phyloP scores from a whole-genome alignment of 768 basidiomycete genomes.

The Rhizopogon rudus region DNA sequence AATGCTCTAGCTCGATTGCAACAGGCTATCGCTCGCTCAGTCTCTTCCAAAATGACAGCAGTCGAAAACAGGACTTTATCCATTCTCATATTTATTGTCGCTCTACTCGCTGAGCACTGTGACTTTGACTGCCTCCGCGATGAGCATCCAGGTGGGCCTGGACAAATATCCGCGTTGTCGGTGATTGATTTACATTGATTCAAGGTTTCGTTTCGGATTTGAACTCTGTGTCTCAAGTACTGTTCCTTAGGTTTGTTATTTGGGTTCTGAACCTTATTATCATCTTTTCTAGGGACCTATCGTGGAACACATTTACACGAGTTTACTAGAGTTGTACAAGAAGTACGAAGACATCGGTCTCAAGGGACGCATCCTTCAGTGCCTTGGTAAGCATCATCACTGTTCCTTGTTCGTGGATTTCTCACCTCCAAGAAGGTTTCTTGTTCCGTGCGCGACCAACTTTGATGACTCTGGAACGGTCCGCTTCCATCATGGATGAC shows the following conservation, averaged over 20 bases:
- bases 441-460: slow-evolving; percentile 90
- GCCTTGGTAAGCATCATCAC: slow-evolving; percentile 56
- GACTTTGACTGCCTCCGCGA: slow-evolving; percentile 74
- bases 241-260: slow-evolving; percentile 2
- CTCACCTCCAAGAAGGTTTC: slow-evolving; percentile 53
- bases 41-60: slow-evolving; percentile 33
- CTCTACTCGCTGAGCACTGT: slow-evolving; percentile 84
- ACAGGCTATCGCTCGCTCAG: slow-evolving; percentile 45
- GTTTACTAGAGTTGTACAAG: slow-evolving; percentile 67
- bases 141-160: slow-evolving; percentile 52
- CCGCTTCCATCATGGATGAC: slow-evolving; percentile 82
- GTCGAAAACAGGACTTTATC: slow-evolving; percentile 52
- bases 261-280: neutral
- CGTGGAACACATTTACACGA: slow-evolving; percentile 77
- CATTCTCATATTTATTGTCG: slow-evolving; percentile 79
- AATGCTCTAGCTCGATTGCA: slow-evolving; percentile 52
- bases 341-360: slow-evolving; percentile 55
- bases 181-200: slow-evolving; percentile 44
- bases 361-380: slow-evolving; percentile 74
- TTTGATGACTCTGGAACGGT: slow-evolving; percentile 78
- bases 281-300: slow-evolving; percentile 51
- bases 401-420: neutral
- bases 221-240: neutral
- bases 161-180: neutral
- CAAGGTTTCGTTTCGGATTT: slow-evolving; percentile 58